phyloP scores from a whole-genome alignment of 768 basidiomycete genomes.

The Naematelia encephala region DNA sequence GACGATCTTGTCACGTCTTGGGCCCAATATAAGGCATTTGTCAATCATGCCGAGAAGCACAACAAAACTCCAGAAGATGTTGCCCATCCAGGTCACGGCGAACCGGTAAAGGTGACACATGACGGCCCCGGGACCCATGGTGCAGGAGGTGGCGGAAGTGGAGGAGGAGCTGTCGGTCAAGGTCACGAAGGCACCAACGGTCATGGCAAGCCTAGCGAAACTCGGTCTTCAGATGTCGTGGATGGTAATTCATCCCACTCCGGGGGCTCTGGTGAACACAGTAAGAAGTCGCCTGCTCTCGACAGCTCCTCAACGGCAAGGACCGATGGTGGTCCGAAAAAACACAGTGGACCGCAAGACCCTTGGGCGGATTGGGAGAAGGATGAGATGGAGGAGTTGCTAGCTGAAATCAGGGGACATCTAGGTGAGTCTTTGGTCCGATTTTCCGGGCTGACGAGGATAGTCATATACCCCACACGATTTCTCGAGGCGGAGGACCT shows the following conservation, averaged over 20 bases:
- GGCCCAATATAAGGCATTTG: constrained; percentile 90
- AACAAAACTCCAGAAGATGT: constrained; percentile 48
- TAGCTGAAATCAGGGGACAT: constrained; percentile 76
- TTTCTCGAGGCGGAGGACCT: constrained; percentile 92
- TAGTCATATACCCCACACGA: constrained; percentile 77
- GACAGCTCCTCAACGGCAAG: background rate
- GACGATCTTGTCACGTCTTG: constrained; percentile 91
- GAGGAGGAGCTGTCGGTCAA: constrained; percentile 50
- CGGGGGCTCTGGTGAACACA: background rate
- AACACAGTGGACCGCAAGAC: constrained; percentile 56
- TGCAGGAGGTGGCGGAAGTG: constrained; percentile 52
- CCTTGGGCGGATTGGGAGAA: constrained; percentile 78
- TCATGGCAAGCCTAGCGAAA: background rate
- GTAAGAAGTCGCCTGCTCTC: background rate
- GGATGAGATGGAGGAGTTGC: constrained; percentile 81
- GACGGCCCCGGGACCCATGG: constrained; percentile 49
- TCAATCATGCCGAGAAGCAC: constrained; percentile 53
- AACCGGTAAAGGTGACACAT: constrained; percentile 46
- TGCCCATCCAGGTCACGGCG: constrained; percentile 36
- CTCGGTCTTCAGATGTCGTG: constrained; percentile 7
- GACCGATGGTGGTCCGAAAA: constrained; percentile 45
- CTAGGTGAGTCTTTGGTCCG: constrained; percentile 61
- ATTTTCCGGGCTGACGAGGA: constrained; percentile 4
- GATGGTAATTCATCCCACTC: constrained; percentile 8
- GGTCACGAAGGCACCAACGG: constrained; percentile 11